A percentile compares a stretch with the other conserved stretches of the same genome.
Conservation (phyloP, 2,329 filamentous ascomycete species). For the Westerdykella sp. region DNA sequence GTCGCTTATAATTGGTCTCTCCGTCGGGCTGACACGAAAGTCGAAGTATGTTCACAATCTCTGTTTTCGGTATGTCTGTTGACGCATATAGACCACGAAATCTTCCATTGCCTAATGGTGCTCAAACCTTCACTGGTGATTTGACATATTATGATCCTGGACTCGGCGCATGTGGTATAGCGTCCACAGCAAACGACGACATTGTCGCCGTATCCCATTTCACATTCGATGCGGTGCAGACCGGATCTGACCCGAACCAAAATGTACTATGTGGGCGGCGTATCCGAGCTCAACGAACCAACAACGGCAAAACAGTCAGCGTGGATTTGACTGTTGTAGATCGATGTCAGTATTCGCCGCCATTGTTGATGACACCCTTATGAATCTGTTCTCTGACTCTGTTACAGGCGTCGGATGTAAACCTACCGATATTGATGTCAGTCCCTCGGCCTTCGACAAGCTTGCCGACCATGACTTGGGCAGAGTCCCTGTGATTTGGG, state of each 20-base stretch:
- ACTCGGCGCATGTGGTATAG: conserved; percentile 64
- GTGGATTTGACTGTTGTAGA: conserved; percentile 63
- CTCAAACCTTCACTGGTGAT: conserved; percentile 54
- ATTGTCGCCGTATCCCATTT: conserved; percentile 62
- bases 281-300: conserved; percentile 54
- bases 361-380: neutral
- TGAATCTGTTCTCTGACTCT: conserved; percentile 10
- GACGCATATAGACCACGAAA: conserved; percentile 30
- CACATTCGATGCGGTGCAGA: conserved; percentile 57
- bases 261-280: conserved; percentile 63
- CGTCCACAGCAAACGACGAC: conserved; percentile 48
- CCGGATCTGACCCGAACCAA: conserved; percentile 49
- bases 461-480: conserved; percentile 44
- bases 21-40: conserved; percentile 33
- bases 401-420: conserved; percentile 42
- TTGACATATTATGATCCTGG: conserved; percentile 63
- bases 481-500: conserved; percentile 46
- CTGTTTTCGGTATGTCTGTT: conserved; percentile 2
- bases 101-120: conserved; percentile 48
- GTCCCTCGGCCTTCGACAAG: conserved; percentile 43
- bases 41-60: conserved; percentile 6
- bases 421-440: conserved; percentile 47
- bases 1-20: conserved; percentile 39
- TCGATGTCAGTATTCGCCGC: conserved; percentile 45
- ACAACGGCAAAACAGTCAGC: conserved; percentile 42